Evolutionary conservation across 176 grass and related monocot species (phyloP).

Genomic region (Carex kokanica): DNA sequence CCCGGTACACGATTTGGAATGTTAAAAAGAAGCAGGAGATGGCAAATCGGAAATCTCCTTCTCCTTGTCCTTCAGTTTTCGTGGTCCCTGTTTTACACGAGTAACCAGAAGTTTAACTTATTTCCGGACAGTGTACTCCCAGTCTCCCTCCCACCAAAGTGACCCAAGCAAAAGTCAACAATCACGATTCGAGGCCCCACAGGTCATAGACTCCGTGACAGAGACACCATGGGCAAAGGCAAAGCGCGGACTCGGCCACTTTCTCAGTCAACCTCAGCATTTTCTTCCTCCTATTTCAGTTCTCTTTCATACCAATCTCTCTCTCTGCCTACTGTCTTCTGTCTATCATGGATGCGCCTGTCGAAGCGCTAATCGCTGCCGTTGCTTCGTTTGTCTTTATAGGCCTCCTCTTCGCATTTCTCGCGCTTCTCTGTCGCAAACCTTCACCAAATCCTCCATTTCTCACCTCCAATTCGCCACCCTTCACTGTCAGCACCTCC

Average conservation of each 20-base stretch:
- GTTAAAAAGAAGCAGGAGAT: background rate
- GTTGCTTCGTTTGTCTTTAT: constrained; percentile 29
- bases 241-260: background rate
- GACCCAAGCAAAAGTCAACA: background rate
- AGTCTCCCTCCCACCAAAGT: too few species aligned
- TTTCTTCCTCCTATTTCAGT: background rate
- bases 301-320: background rate
- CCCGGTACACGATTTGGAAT: background rate
- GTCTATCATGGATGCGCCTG: constrained; percentile 33
- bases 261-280: background rate
- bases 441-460: constrained; percentile 1
- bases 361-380: constrained; percentile 37
- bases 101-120: too few species aligned
- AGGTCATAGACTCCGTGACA: background rate
- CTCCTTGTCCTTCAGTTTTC: background rate
- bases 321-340: background rate
- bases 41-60: background rate
- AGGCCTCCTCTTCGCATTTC: constrained; percentile 31
- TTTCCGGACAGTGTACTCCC: background rate
- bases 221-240: background rate
- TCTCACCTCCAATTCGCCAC: background rate
- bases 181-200: background rate
- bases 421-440: constrained; percentile 37
- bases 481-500: background rate
- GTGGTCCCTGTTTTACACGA: background rate